phyloP scores from a whole-genome alignment of 2,329 filamentous ascomycete genomes.

The Fusarium acutatum region DNA sequence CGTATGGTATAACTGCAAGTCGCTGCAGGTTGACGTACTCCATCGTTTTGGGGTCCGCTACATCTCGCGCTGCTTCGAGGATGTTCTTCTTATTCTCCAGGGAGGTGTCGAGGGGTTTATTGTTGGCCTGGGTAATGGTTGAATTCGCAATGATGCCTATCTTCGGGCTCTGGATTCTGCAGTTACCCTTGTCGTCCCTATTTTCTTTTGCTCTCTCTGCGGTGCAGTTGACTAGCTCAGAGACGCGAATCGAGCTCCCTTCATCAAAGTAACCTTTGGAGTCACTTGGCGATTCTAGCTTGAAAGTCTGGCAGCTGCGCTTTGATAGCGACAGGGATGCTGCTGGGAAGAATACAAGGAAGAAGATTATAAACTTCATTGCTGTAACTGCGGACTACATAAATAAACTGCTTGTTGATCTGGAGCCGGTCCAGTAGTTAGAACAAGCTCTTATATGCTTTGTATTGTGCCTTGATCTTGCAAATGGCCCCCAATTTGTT shows the following conservation, averaged over 20 bases:
- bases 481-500: neutral
- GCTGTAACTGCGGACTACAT: fast-evolving
- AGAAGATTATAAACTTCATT: neutral
- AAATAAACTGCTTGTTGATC: neutral
- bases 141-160: neutral
- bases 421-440: neutral
- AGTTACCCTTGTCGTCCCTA: neutral
- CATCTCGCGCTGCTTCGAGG: fast-evolving
- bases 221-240: neutral
- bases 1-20: neutral
- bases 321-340: neutral
- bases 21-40: neutral
- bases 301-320: neutral
- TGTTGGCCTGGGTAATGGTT: fast-evolving
- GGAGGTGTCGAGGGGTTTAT: neutral
- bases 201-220: neutral
- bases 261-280: neutral
- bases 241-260: neutral
- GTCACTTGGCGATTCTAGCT: neutral
- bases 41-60: neutral
- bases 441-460: neutral
- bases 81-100: neutral
- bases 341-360: neutral
- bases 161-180: neutral
- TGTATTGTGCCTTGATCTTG: neutral